These are phyloP conservation scores for Begonia peltatifolia DNA, from an alignment of 306 rosid species.

Conservation along the genomic window DNA sequence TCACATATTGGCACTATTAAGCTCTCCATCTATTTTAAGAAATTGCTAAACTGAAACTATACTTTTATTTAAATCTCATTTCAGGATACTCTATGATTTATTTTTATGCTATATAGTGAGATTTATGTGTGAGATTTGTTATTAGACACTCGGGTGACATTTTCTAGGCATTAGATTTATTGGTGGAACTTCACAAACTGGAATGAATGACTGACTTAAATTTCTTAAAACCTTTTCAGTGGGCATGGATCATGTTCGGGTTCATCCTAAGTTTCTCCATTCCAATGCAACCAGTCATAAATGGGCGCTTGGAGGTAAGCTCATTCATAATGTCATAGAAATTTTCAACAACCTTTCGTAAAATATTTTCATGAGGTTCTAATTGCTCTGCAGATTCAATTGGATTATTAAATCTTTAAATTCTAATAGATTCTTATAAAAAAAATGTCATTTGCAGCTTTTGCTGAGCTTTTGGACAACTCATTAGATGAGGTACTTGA, in stretches of 20 bases:
- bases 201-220: not conserved
- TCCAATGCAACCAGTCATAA: constrained; percentile 98
- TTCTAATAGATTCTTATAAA: not conserved
- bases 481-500: constrained; percentile 76
- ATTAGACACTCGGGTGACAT: no score
- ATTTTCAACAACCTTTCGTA: not conserved
- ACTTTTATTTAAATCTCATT: no score
- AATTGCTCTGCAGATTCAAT: not conserved
- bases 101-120: no score
- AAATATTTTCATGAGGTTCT: constrained; percentile 1
- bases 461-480: constrained; percentile 93
- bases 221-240: constrained; percentile 32
- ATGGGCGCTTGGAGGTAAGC: constrained; percentile 97
- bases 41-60: no score
- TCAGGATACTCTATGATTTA: no score
- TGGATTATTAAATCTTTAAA: constrained; percentile 13
- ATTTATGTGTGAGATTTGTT: no score
- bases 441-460: constrained; percentile 43
- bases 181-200: no score
- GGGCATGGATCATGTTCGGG: constrained; percentile 94
- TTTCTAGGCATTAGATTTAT: no score
- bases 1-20: no score
- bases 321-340: constrained; percentile 1
- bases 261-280: constrained; percentile 96
- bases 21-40: no score